phyloP scores from a whole-genome alignment of 352 stramenopile genomes.

The Globisporangium nunn region DNA sequence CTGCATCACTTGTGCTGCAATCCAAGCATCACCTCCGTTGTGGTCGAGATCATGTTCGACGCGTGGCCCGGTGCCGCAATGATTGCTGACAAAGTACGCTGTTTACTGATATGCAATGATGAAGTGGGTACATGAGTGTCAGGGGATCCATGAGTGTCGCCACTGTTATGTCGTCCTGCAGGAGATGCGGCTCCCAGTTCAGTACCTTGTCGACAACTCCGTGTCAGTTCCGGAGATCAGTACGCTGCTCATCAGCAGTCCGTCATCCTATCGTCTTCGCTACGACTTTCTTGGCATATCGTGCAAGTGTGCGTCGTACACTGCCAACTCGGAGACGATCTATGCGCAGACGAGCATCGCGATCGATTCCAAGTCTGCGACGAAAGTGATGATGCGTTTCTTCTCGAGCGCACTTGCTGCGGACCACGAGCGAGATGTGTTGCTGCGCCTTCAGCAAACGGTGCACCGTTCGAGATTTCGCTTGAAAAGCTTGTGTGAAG shows the following conservation, averaged over 20 bases:
- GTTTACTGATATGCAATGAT: background rate
- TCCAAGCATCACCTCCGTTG: conserved; percentile 30
- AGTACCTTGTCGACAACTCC: conserved; percentile 67
- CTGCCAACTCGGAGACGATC: conserved; percentile 24
- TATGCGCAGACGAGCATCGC: conserved; percentile 45
- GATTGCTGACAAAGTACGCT: conserved; percentile 38
- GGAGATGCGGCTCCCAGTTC: conserved; percentile 61
- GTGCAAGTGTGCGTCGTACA: conserved; percentile 25
- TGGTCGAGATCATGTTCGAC: conserved; percentile 68
- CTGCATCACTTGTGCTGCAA: conserved; percentile 64
- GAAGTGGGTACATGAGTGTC: too few relatives aligned
- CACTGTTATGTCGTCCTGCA: conserved; percentile 3
- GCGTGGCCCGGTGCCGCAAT: conserved; percentile 48
- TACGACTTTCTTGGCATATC: conserved; percentile 51
- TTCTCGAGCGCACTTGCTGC: conserved; percentile 29
- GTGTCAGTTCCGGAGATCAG: conserved; percentile 37
- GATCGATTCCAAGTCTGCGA: conserved; percentile 42
- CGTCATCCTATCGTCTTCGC: conserved; percentile 54
- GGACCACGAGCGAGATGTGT: conserved; percentile 33
- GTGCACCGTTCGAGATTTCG: conserved; percentile 12
- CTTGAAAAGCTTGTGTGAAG: background rate
- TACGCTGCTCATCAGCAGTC: conserved; percentile 43
- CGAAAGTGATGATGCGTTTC: conserved; percentile 56
- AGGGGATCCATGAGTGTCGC: background rate
- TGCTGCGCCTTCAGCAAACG: conserved; percentile 30